A percentile compares a stretch with the other conserved stretches of the same genome.
phyloP scores from a whole-genome alignment of 148 eudicot genomes.

The Arbutus unedo region DNA sequence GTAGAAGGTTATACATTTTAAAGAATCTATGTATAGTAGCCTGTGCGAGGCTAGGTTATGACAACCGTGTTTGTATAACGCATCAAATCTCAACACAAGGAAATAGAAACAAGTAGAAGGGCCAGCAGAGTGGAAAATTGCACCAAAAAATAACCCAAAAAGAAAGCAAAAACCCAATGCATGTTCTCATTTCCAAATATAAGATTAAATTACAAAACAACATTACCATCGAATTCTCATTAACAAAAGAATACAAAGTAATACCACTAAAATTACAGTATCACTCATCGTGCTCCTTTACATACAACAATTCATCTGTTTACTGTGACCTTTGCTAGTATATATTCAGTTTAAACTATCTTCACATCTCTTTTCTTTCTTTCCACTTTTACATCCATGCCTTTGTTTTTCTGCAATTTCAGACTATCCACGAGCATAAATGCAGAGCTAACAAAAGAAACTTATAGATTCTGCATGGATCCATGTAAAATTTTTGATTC shows the following conservation, averaged over 20 bases:
- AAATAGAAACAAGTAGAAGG: too few relatives aligned
- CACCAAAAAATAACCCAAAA: background rate
- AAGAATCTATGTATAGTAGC: too few relatives aligned
- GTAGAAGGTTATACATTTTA: too few relatives aligned
- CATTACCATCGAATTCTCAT: background rate
- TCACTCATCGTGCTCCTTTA: background rate
- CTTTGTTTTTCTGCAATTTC: background rate
- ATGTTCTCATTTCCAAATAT: slow-evolving; percentile 1
- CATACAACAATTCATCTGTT: slow-evolving; percentile 16
- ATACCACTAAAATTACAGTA: slow-evolving; percentile 8
- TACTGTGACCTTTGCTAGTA: slow-evolving; percentile 1
- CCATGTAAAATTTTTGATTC: background rate
- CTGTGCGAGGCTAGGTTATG: too few relatives aligned
- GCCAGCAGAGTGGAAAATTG: too few relatives aligned
- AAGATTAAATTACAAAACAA: background rate
- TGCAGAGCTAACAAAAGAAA: background rate
- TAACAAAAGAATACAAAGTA: background rate
- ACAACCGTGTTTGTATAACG: too few relatives aligned
- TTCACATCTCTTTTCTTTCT: background rate
- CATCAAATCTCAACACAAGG: too few relatives aligned
- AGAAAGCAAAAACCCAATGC: background rate
- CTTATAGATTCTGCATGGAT: slow-evolving; percentile 3
- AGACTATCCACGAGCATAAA: background rate
- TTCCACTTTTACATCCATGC: background rate
- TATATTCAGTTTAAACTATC: slow-evolving; percentile 8